Base-by-base conservation (phyloP, 2,329 filamentous ascomycete species). In the Colletotrichum camelliae region DNA sequence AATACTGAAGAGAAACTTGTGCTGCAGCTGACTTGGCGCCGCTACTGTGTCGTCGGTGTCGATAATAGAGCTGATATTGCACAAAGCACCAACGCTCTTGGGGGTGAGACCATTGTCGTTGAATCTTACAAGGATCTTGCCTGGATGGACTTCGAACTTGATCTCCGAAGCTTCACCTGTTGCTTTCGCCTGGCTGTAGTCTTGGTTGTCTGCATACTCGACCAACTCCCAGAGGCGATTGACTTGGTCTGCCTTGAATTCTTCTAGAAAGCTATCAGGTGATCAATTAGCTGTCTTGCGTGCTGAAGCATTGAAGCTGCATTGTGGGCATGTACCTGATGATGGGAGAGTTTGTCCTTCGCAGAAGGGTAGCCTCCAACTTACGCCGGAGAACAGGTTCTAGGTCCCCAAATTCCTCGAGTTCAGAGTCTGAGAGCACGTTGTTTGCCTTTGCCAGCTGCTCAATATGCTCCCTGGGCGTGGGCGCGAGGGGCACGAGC, bases 131-230 rank as follows among this genome's bases (percentile, higher is more conserved):
- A 87, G 74, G 2, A 91, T 83, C 0, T 67, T 80, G 58, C 84
- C 80, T 0, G 83, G 80, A 8, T 84, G 80, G 0, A 90, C 76
- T 13, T 77, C 70, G 74, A 87, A 89, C 12, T 78, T 77, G 2
- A 86, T 78, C 27, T 10, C 18, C 13, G 67, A 27, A n/a, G 35
- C 8, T 60, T 69, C 74, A 0, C 74, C 35, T 0, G 80, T 78
- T 0, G 27, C 74, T 1, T 67, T 76, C 1, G 82, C 81, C 18
- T 58, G 79, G n/a, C 12, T 69, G 77, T 87, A 90, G 10, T 73
- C 72, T 68, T 89, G 90, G 78, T 90, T 88, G 57, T 91, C 89
- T 7, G 88, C 88, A 78, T 91, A 91, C 75, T 90, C 89, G 0
- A 91, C 83, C 2, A 91, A 78, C 78, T 91, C 43, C 43, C 89